Conservation (phyloP, 441 rosid genomes). For the Oxalis stricta region DNA sequence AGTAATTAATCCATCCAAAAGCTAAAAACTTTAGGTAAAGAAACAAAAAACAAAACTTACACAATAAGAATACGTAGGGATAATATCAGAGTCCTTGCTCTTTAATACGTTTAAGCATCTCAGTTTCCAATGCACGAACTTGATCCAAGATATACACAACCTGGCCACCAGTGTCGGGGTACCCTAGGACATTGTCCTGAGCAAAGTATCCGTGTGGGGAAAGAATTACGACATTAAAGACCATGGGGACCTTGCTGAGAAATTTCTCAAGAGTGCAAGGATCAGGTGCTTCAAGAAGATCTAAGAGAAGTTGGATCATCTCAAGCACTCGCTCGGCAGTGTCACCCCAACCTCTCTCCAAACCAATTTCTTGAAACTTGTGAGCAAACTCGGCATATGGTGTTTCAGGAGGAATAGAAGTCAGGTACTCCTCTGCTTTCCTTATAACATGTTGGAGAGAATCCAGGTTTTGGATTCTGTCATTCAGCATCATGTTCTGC, state of each 20-base stretch:
- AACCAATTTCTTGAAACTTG: conserved; percentile 75
- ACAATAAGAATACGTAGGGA: conserved; percentile 87
- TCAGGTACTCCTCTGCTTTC: conserved; percentile 87
- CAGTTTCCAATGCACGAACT: conserved; percentile 84
- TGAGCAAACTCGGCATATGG: conserved; percentile 43
- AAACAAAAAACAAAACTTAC: conserved; percentile 17
- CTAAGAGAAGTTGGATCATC: conserved; percentile 78
- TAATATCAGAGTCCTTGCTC: conserved; percentile 86
- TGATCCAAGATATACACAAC: conserved; percentile 95
- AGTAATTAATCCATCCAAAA: too few species aligned
- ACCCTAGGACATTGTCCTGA: conserved; percentile 88
- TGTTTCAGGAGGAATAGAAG: conserved; percentile 34
- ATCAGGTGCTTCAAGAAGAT: conserved; percentile 93
- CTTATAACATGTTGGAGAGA: conserved; percentile 59
- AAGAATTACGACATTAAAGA: conserved; percentile 75
- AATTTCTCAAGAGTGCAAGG: conserved; percentile 78
- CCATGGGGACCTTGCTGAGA: conserved; percentile 86
- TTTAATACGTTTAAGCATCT: conserved; percentile 80
- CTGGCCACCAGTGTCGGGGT: conserved; percentile 99
- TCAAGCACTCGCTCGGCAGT: conserved; percentile 58
- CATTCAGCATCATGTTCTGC: conserved; percentile 84
- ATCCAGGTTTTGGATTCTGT: conserved; percentile 49
- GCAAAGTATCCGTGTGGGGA: conserved; percentile 94
- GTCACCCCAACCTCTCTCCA: conserved; percentile 94
- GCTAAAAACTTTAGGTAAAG: background rate